phyloP scores from a whole-genome alignment of 371 early-diverging fungal genomes.

The Mucor mucedo region DNA sequence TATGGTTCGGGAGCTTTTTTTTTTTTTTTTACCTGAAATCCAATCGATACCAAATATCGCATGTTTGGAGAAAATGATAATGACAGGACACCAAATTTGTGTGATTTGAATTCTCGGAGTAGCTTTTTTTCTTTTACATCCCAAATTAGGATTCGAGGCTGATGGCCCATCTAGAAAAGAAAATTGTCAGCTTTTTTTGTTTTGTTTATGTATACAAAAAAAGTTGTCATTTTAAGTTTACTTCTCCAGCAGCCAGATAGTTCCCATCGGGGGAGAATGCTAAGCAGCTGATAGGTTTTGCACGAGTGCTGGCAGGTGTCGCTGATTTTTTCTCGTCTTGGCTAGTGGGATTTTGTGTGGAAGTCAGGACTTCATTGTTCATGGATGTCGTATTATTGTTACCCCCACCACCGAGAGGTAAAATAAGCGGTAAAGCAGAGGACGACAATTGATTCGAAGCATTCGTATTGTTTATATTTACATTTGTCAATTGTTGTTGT shows the following conservation, averaged over 20 bases:
- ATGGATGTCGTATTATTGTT: slow-evolving; percentile 2
- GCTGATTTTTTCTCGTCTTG: slow-evolving; percentile 39
- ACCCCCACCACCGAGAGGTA: slow-evolving; percentile 12
- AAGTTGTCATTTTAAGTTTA: slow-evolving; percentile 26
- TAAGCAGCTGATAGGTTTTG: slow-evolving; percentile 77
- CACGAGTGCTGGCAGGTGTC: slow-evolving; percentile 50
- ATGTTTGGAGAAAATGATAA: slow-evolving; percentile 78
- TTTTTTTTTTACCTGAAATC: slow-evolving; percentile 68
- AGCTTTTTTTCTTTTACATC: slow-evolving; percentile 61
- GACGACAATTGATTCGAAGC: slow-evolving; percentile 5
- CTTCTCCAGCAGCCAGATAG: slow-evolving; percentile 84
- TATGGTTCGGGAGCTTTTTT: no score
- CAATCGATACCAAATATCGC: slow-evolving; percentile 77
- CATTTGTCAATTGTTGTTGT: slow-evolving; percentile 8
- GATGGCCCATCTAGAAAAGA: slow-evolving; percentile 69
- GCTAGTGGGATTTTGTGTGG: slow-evolving; percentile 15
- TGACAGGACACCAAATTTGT: slow-evolving; percentile 81
- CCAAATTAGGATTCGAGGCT: slow-evolving; percentile 82
- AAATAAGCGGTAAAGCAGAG: slow-evolving; percentile 9
- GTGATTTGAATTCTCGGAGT: slow-evolving; percentile 72
- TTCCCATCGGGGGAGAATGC: slow-evolving; percentile 81
- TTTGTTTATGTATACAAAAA: not conserved
- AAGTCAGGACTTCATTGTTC: slow-evolving; percentile 17
- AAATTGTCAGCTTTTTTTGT: slow-evolving; percentile 7
- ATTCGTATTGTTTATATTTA: slow-evolving; percentile 11